Evolutionary conservation across 306 rosid species (phyloP).

Genomic region (Ziziphus jujuba): DNA sequence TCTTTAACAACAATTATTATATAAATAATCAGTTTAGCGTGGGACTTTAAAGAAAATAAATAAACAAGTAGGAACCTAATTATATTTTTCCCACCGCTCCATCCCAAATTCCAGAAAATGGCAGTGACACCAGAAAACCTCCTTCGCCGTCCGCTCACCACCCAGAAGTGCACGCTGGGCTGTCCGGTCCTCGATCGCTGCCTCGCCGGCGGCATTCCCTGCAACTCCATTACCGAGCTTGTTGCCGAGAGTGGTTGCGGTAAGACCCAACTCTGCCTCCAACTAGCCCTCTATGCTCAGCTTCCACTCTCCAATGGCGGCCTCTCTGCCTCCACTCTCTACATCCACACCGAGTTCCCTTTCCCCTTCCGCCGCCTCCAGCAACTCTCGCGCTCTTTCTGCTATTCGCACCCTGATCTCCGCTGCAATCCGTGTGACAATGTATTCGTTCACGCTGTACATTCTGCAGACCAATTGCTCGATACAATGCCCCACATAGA

Average conservation of each 20-base stretch:
- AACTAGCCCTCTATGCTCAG: constrained; percentile 74
- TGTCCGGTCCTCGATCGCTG: constrained; percentile 63
- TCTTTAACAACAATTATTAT: too few relatives aligned
- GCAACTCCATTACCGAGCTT: constrained; percentile 69
- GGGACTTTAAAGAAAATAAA: too few relatives aligned
- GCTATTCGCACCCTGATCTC: constrained; percentile 23
- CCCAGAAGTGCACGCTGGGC: constrained; percentile 57
- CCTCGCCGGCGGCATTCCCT: constrained; percentile 74
- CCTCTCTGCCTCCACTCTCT: constrained; percentile 69
- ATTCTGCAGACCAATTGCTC: constrained; percentile 52
- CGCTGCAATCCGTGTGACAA: constrained; percentile 38
- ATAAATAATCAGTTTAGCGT: too few relatives aligned
- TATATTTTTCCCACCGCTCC: not conserved
- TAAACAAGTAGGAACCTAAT: too few relatives aligned
- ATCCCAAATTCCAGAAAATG: not conserved
- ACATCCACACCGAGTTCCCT: constrained; percentile 70
- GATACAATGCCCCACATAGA: constrained; percentile 49
- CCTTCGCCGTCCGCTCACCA: constrained; percentile 18
- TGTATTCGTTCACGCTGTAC: constrained; percentile 46
- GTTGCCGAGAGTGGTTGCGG: constrained; percentile 82
- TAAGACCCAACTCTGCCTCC: constrained; percentile 90
- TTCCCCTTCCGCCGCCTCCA: constrained; percentile 80
- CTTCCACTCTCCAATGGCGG: constrained; percentile 74
- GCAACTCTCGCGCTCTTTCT: constrained; percentile 54
- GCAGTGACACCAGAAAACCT: constrained; percentile 49